phyloP scores from a whole-genome alignment of 2,329 filamentous ascomycete species.

The Colletotrichum graminicola region DNA sequence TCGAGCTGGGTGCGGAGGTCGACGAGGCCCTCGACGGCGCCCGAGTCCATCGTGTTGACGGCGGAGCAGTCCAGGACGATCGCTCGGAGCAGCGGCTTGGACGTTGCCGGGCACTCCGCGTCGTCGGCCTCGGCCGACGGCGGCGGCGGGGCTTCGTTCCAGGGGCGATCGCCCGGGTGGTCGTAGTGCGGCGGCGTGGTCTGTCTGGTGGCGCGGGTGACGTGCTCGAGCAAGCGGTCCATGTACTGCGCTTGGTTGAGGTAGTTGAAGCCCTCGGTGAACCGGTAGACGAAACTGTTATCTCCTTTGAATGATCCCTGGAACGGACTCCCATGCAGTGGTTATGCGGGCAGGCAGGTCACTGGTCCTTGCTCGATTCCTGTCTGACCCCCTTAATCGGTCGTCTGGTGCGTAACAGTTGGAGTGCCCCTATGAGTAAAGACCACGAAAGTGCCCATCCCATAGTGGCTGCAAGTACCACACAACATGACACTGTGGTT shows the following conservation, averaged over 20 bases:
- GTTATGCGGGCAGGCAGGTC: too few species aligned
- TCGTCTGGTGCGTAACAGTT: too few species aligned
- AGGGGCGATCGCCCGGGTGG: conserved; percentile 57
- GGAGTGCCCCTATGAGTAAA: too few species aligned
- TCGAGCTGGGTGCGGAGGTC: conserved; percentile 68
- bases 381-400: too few species aligned
- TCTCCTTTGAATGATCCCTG: too few species aligned
- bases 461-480: too few species aligned
- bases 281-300: conserved; percentile 69
- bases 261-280: conserved; percentile 69
- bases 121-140: conserved; percentile 25
- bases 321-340: too few species aligned
- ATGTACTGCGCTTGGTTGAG: conserved; percentile 65
- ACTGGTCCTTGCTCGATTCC: too few species aligned
- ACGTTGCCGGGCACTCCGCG: not conserved
- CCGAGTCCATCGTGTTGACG: conserved; percentile 69
- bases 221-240: conserved; percentile 60
- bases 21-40: conserved; percentile 67
- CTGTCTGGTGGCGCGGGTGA: conserved; percentile 57
- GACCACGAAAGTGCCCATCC: too few species aligned
- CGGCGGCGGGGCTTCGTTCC: conserved; percentile 63
- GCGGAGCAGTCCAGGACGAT: conserved; percentile 69
- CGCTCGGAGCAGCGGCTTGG: conserved; percentile 61
- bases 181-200: conserved; percentile 44
- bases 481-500: too few species aligned